Evolutionary conservation across 495 filamentous ascomycete genomes (phyloP).

Genomic region (Aspergillus funiculosus): DNA sequence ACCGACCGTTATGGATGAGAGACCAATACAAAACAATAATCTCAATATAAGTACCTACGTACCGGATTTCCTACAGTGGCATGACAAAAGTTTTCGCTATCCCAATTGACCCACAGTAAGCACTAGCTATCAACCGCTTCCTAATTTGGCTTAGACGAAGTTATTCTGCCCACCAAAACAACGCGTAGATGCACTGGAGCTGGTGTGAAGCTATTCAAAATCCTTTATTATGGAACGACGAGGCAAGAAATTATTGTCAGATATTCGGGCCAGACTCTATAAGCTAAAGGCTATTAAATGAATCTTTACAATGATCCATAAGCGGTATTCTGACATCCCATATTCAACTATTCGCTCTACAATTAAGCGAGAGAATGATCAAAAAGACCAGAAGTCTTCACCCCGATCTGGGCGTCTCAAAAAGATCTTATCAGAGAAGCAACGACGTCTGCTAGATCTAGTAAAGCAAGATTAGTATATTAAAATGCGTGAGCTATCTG

Average conservation of each 20-base stretch:
- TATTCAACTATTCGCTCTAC: neutral
- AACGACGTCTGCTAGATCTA: neutral
- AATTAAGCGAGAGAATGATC: neutral
- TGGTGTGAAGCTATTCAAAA: neutral
- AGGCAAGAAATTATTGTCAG: neutral
- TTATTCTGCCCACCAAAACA: slow-evolving; percentile 1
- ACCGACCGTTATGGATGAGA: no score
- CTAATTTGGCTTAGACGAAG: neutral
- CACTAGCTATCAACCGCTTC: neutral
- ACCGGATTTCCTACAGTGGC: no score
- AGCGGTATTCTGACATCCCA: neutral
- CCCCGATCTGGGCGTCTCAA: neutral
- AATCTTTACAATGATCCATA: neutral
- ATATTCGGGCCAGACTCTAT: slow-evolving; percentile 1
- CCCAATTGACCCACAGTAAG: neutral
- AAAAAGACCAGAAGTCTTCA: neutral
- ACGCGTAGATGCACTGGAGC: neutral
- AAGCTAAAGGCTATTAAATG: neutral
- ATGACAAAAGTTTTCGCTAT: slow-evolving; percentile 1
- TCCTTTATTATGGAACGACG: neutral
- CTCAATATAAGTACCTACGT: no score
- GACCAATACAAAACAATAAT: no score
- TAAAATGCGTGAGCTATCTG: neutral
- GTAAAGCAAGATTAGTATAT: neutral
- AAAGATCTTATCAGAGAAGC: neutral